Evolutionary conservation across 2,329 filamentous ascomycete species (phyloP).

Genomic region (Nemania abortiva): DNA sequence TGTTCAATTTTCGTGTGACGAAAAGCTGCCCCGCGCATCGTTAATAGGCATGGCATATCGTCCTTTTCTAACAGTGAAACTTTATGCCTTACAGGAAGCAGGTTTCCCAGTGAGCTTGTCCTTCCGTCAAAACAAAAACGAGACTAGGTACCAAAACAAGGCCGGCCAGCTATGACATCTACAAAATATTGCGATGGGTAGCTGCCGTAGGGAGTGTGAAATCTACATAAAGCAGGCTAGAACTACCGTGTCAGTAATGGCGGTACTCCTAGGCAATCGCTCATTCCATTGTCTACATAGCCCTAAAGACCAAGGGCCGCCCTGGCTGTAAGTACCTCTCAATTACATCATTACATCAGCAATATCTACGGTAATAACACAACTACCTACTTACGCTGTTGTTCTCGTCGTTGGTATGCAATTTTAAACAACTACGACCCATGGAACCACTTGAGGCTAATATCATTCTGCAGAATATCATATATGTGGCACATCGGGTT

Average conservation of each 20-base stretch:
- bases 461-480: constrained; percentile 31
- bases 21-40: neutral
- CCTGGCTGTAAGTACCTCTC: neutral
- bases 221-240: neutral
- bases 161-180: neutral
- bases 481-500: neutral
- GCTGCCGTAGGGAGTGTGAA: neutral
- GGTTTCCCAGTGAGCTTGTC: neutral
- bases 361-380: neutral
- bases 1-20: neutral
- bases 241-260: neutral
- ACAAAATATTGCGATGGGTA: neutral
- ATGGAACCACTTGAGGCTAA: constrained; percentile 16
- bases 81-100: neutral
- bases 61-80: neutral
- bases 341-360: neutral
- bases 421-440: neutral
- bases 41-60: neutral
- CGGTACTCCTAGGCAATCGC: neutral
- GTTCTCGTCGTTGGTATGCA: constrained; percentile 9
- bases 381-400: neutral
- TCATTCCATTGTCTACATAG: neutral
- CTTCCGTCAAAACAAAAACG: neutral
- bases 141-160: neutral
- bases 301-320: neutral